Percentiles rank a stretch among this genome's conserved stretches.
Conservation (phyloP, 305 asterid species). For the Fraxinus velutina region DNA sequence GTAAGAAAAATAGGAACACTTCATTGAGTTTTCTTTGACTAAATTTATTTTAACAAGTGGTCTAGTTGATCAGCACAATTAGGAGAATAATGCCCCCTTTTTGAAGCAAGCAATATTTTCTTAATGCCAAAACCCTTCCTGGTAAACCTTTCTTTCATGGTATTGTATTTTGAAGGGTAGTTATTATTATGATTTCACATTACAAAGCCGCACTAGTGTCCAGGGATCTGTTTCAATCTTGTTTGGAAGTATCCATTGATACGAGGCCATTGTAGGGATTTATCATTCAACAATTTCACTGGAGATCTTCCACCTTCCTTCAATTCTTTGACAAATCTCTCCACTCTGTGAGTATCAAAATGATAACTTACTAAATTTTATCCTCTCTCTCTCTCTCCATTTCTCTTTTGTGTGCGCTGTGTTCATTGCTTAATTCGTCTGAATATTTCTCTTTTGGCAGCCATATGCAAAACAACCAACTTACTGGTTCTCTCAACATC, state of each 20-base stretch:
- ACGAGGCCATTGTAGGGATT: slow-evolving; percentile 56
- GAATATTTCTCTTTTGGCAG: slow-evolving; percentile 43
- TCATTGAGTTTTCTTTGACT: neutral
- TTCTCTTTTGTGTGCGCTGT: neutral
- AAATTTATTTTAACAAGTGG: neutral
- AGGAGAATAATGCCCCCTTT: neutral
- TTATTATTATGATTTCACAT: neutral
- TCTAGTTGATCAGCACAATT: neutral
- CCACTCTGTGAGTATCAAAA: slow-evolving; percentile 69
- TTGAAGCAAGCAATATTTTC: neutral
- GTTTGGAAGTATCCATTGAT: slow-evolving; percentile 22
- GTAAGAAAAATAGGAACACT: neutral
- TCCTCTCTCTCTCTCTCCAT: neutral
- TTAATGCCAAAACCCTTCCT: neutral
- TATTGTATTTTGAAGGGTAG: neutral
- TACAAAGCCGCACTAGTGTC: neutral
- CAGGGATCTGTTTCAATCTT: neutral
- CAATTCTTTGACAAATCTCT: slow-evolving; percentile 65
- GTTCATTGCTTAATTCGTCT: slow-evolving; percentile 25
- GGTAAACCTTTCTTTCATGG: neutral
- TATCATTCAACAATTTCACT: slow-evolving; percentile 73
- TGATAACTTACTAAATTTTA: neutral
- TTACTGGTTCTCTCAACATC: slow-evolving; percentile 70
- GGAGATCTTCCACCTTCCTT: slow-evolving; percentile 90
- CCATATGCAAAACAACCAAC: slow-evolving; percentile 66